Conservation (phyloP, 75 land plant species). For the Selaginella tamariscina region DNA sequence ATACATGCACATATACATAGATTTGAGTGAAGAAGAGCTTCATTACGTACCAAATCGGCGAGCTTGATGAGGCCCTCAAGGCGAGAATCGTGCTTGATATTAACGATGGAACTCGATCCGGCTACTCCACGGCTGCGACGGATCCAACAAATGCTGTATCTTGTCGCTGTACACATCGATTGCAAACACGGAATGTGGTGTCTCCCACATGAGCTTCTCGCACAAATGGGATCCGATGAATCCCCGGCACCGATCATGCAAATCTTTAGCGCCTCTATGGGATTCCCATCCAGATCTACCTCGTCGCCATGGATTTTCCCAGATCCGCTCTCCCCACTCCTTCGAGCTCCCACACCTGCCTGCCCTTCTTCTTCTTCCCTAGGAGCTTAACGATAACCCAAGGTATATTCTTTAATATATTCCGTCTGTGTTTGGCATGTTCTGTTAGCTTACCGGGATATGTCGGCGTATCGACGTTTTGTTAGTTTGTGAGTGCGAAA, state of each 20-base stretch:
- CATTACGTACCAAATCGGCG: constrained; percentile 64
- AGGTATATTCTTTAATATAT: too few species aligned
- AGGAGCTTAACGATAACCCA: too few species aligned
- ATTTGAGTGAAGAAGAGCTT: too few species aligned
- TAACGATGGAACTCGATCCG: constrained; percentile 91
- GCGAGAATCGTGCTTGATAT: constrained; percentile 87
- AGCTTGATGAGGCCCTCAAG: constrained; percentile 90
- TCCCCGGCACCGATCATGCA: constrained; percentile 97
- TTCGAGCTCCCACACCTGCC: too few species aligned
- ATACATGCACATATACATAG: too few species aligned
- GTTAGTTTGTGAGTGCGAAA: too few species aligned
- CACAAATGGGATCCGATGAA: constrained; percentile 97
- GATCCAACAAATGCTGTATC: constrained; percentile 75
- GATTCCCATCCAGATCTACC: constrained; percentile 74
- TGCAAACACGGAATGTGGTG: constrained; percentile 63
- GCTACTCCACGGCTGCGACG: constrained; percentile 40
- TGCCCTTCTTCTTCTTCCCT: too few species aligned
- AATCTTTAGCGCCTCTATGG: constrained; percentile 46
- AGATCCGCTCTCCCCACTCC: too few species aligned
- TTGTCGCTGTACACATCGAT: constrained; percentile 90
- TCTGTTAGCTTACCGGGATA: too few species aligned
- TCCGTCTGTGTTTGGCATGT: too few species aligned
- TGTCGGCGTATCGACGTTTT: too few species aligned
- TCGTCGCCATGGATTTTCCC: constrained; percentile 22
- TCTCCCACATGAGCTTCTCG: constrained; percentile 78